Conservation (phyloP, 208 protist genomes). For the Tritrichomonas musculus region DNA sequence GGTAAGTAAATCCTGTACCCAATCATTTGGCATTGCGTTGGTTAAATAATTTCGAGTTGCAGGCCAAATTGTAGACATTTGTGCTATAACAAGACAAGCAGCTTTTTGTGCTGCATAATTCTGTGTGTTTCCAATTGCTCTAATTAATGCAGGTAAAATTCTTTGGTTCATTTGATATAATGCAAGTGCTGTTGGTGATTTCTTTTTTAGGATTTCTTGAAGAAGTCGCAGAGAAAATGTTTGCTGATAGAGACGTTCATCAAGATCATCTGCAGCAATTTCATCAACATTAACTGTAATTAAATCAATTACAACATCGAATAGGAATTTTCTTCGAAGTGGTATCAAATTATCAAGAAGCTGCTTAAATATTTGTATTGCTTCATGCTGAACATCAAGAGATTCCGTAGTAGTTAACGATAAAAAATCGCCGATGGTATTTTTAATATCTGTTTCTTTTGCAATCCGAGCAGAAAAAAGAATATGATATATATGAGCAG, state of each 20-base stretch:
- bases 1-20: not conserved
- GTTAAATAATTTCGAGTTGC: not conserved
- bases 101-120: slow-evolving; percentile 3
- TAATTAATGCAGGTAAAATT: not conserved
- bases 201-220: not conserved
- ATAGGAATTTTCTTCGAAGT: not conserved
- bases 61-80: not conserved
- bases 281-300: not conserved
- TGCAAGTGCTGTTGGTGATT: not conserved
- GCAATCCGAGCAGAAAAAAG: not conserved
- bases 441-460: not conserved
- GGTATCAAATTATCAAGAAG: not conserved
- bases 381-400: not conserved
- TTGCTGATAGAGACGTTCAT: not conserved
- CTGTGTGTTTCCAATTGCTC: not conserved
- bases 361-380: not conserved
- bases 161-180: not conserved
- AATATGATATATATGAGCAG: not conserved
- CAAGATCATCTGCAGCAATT: not conserved
- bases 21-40: not conserved
- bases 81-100: not conserved
- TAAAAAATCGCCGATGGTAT: not conserved
- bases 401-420: not conserved
- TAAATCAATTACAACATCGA: not conserved
- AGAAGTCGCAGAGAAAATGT: not conserved